Base-by-base conservation (phyloP, 148 eudicot genomes). In the Polygonum aviculare region DNA sequence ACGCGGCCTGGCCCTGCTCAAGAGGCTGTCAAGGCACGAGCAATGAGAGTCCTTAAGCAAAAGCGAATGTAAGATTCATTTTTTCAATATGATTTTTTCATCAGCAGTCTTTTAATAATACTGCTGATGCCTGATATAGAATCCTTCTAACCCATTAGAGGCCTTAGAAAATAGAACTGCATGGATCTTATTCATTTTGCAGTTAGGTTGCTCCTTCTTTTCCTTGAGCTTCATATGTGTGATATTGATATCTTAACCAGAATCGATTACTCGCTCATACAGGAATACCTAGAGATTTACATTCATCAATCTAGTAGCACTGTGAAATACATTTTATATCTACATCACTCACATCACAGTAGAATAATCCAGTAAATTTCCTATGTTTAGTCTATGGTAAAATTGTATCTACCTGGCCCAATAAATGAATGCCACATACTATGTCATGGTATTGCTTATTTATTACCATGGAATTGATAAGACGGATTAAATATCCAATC, bases 1-100 rank as follows among this genome's bases (percentile, higher is more conserved):
- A 95, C 97, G 41, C 85, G 97, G 11, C 96, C 97, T 62, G 98
- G 98, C 77, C 96, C 98, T 79, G 96, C 97, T 51, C 98, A 92
- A 78, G 98, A 95, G 78, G 97, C 97, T 76, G 90, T 92, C 5
- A 95, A 92, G 84, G 96, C 97, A 83, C 87, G 98, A 76, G 97
- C 97, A 18, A 90, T 90, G 94, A 90, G 94, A 83, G 93, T 95
- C 74, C 91, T 92, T 77, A 95, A 95, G 85, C 98, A 95, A 76
- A 95, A 92, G 77, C 85, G 88, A 76, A 92, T 95, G 98, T 95
- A 84, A 77, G 96, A 57, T 44, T 59, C 22, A n/a, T 54, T 38
- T 75, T 55, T 65, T 4, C 71, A 63, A 63, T 38, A 31, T 31
- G 16, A 12, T 63, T 63, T 63, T 63, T 7, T 7, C 18, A 63